Base-by-base conservation (phyloP, 768 basidiomycete species). In the Agaricus subrufescens region DNA sequence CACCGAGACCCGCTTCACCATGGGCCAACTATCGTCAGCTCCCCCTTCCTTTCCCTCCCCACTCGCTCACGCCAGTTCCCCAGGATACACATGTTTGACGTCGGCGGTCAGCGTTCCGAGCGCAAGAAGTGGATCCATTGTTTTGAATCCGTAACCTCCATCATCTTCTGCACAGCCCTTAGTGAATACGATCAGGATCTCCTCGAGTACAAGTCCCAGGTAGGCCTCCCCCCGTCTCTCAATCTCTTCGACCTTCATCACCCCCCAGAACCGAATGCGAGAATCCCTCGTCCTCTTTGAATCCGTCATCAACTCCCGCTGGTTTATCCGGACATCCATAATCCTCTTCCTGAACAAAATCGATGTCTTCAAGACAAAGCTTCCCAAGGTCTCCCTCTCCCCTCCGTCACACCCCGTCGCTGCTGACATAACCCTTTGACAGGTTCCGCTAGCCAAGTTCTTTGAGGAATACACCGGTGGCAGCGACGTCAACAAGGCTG, bases 261-360 rank as follows among this genome's bases (percentile, higher is more conserved):
- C 12, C 8, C 38, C 26, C 23, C 50, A 91, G 87, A 96, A 95
- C 72, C 92, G 93, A 50, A 94, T 98, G 91, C 84, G 87, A 62
- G 94, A 97, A 70, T 89, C 91, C 1, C 73, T 96, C 48, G 86
- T 91, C 0, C 84, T 97, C 29, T 95, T 94, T 69, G 92, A 94
- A 66, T 89, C 87, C 29, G 91, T 94, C 68, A 90, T 91, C 74
- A 96, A 96, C 66, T 94, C 91, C 37, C 81, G 94, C 60, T 95
- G 90, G 91, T 94, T 94, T 71, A 84, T 91, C 52, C 85, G 91
- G 63, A 93, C 93, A 4, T 91, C 89, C 1, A 93, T 95, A 64
- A 94, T 95, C 66, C 72, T 95, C 50, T 94, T 94, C 80, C 72
- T 94, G 59, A 95, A 94, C 74, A 94, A 96, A 79, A 94, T 94